Base-by-base conservation (phyloP, 306 rosid species). In the Quercus alba region DNA sequence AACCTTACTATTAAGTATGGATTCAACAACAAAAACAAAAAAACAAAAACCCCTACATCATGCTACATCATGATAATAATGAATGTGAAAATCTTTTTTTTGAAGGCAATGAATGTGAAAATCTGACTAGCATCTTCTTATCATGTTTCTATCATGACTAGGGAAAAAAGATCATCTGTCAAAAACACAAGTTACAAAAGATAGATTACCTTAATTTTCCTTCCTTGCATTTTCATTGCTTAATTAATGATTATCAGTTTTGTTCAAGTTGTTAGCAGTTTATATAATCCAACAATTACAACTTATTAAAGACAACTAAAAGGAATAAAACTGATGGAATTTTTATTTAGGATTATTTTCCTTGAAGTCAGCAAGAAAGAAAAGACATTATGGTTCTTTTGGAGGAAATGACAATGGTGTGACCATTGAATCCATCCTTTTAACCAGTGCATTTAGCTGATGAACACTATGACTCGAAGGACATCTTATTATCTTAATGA, bases 361-460 rank as follows among this genome's bases (percentile, higher is more conserved):
- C 72, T 67, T 33, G 51, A 67, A 31, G 23, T 67, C 19, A 19
- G 51, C 4, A 66, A 66, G 23, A 31, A 17, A 67, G n/a, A 41
- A 31, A 17, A 67, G 10, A 31, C 51, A 11, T 19, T 67, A 21
- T 19, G 72, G 72, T 18, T 31, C 72, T 64, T 64, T 64, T 30
- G 21, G 70, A 31, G 68, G 25, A 51, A 79, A 18, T 10, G 28
- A 12, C 18, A 20, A 20, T 56, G n/a, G 26, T 59, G 6, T 56
- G 5, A 63, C 67, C 25, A 52, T 21, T 31, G 46, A 78, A 70
- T 30, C 52, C 8, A 18, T 1, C 72, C 21, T 72, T 79, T 12
- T 30, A 8, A 79, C 75, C 15, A 66, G 56, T 49, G 77, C 44
- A 61, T 26, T 79, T 58, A 51, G 82, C 38, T 7, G 63, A 78